A percentile compares a stretch with the other conserved stretches of the same genome.
Conservation (phyloP, 1,284 basidiomycete genomes). For the Leccinum subatratum region DNA sequence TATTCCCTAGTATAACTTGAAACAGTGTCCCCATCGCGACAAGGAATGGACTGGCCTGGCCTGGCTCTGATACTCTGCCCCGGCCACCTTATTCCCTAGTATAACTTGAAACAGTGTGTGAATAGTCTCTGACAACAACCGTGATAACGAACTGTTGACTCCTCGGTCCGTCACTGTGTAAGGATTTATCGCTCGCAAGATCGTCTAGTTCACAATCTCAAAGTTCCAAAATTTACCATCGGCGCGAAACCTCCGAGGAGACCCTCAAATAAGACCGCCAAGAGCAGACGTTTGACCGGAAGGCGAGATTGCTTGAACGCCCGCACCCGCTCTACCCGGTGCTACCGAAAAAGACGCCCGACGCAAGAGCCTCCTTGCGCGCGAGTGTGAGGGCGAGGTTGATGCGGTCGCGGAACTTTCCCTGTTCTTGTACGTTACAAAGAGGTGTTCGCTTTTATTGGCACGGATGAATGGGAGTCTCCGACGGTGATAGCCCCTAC, state of each 20-base stretch:
- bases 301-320: not conserved
- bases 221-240: constrained; percentile 1
- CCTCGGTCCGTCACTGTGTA: not conserved
- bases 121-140: not conserved
- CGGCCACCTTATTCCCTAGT: not conserved
- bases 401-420: constrained; percentile 67
- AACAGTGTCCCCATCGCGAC: constrained; percentile 40
- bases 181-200: constrained; percentile 1
- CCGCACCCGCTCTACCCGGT: constrained; percentile 72
- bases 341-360: constrained; percentile 88
- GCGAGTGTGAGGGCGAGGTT: constrained; percentile 71
- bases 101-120: not conserved
- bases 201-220: constrained; percentile 1
- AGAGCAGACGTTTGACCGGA: constrained; percentile 11
- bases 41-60: not conserved
- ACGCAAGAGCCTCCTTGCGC: constrained; percentile 85
- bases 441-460: too few relatives aligned
- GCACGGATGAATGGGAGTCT: too few relatives aligned
- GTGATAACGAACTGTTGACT: constrained; percentile 16
- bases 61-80: not conserved
- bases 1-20: too few relatives aligned
- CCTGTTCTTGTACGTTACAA: too few relatives aligned
- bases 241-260: constrained; percentile 15
- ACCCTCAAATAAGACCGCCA: constrained; percentile 19
- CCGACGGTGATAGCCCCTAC: too few relatives aligned